Percentiles rank a stretch among this genome's conserved stretches.
These are phyloP conservation scores for Eudorina sp. DNA, from an alignment of 139 green algal species.

Conservation along the genomic window DNA sequence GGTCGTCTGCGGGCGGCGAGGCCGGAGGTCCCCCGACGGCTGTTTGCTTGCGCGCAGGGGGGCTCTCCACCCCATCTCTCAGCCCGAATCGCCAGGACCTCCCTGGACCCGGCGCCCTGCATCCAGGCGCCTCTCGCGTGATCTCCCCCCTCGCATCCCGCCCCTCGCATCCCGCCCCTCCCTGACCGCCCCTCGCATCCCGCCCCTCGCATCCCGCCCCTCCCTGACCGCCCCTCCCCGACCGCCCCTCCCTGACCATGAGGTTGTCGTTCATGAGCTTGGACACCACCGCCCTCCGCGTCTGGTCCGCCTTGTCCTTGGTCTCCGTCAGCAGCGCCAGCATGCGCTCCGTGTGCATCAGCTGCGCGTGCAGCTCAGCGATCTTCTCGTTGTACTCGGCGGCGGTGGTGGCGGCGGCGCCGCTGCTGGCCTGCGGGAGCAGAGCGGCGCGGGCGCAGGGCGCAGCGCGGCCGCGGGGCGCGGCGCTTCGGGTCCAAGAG, in stretches of 20 bases:
- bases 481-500: too few species aligned
- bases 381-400: conserved; percentile 50
- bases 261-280: conserved; percentile 47
- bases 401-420: neutral
- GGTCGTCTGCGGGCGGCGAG: too few species aligned
- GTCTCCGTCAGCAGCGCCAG: conserved; percentile 40
- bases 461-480: too few species aligned
- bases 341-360: conserved; percentile 59
- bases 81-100: too few species aligned
- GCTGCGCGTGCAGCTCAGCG: conserved; percentile 50
- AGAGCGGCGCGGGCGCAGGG: too few species aligned
- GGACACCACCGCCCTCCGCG: conserved; percentile 35
- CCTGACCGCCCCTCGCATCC: neutral
- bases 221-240: neutral
- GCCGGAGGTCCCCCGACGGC: too few species aligned
- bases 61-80: too few species aligned
- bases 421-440: neutral
- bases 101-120: too few species aligned
- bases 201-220: neutral
- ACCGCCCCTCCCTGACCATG: conserved; percentile 4
- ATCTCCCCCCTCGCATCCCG: neutral
- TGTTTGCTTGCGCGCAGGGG: too few species aligned
- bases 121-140: too few species aligned
- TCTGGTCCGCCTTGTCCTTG: conserved; percentile 44
- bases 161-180: neutral